Evolutionary conservation across 495 filamentous ascomycete genomes (phyloP), one percentile per base, ranked within the genome.

Genomic region (Penicillium turbatum): DNA sequence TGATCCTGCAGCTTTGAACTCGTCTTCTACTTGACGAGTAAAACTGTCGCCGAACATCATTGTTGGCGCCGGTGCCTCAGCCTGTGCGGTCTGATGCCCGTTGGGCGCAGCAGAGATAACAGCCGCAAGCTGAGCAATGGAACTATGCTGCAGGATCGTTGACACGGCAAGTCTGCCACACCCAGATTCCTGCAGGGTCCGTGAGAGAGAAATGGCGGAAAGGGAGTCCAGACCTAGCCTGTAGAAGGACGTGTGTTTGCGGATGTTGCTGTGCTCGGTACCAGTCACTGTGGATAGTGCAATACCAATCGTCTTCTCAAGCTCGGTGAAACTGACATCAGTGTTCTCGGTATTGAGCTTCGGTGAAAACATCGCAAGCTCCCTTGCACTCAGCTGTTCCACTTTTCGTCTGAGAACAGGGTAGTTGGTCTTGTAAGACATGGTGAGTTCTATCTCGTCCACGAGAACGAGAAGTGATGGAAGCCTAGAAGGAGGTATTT

Each of bases 141-240:
- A 85, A 9, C 81, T 69, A 58, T 87, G 77, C 21, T 75, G 77
- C 26, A 95, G 72, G 16, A 93, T 79, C 10, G 73, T 59, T 0
- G 85, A 87, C 1, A 91, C 78, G 27, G 81, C 70, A 13, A 86
- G 54, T 31, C 75, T 67, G 29, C 50, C 63, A 36, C 68, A 71
- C 2, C 77, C 70, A 7, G 51, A 50, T 2, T 71, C 54, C 40
- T 73, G 66, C 1, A 89, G 64, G 34, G 64, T 61, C 17, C 72
- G 82, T 0, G 85, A 79, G 34, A 91, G 65, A 11, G 78, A 68
- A 42, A 95, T 92, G 0, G 86, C 88, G 26, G 84, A 86, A n/a
- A 95, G 82, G 0, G 89, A 92, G 64, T 95, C 89, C 17, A 95
- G 65, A 0, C 89, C 89, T 6, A 92, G 71, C 19, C 72, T 78